Percentiles rank a stretch among this genome's conserved stretches.
Conservation (phyloP, 1,284 basidiomycete species). For the Sanghuangporus sanghuang region DNA sequence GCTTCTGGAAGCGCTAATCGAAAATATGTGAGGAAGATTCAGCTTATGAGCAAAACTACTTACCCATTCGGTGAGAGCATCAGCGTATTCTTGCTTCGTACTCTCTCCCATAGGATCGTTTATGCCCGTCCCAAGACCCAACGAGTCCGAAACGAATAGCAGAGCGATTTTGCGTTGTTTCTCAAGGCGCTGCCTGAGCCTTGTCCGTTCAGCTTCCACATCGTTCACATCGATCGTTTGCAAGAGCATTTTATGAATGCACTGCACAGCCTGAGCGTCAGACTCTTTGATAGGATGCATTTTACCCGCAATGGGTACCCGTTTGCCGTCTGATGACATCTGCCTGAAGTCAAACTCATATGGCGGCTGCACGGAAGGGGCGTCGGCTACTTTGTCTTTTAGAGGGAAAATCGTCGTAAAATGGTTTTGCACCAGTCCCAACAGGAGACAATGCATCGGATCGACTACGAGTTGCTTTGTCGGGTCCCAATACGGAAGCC, state of each 20-base stretch:
- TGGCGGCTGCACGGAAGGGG: neutral
- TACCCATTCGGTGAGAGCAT: neutral
- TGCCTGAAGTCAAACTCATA: neutral
- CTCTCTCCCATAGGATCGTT: neutral
- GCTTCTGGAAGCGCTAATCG: neutral
- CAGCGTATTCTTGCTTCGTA: neutral
- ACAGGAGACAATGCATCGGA: conserved; percentile 33
- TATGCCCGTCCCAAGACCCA: neutral
- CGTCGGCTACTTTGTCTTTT: neutral
- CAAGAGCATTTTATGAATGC: too few species aligned
- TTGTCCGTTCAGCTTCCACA: too few species aligned
- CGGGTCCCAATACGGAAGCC: conserved; percentile 36
- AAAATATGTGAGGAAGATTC: neutral
- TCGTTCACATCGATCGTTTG: too few species aligned
- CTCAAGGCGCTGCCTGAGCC: too few species aligned
- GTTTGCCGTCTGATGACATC: too few species aligned
- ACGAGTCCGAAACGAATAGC: too few species aligned
- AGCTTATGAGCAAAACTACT: neutral
- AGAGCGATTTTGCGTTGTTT: too few species aligned
- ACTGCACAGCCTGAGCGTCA: too few species aligned
- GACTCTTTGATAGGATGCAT: too few species aligned
- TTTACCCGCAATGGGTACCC: too few species aligned
- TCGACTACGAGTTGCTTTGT: conserved; percentile 28
- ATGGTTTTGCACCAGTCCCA: conserved; percentile 29
- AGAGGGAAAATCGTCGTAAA: neutral